Base-by-base conservation (phyloP, 352 stramenopile species). In the Phytophthora ramorum region DNA sequence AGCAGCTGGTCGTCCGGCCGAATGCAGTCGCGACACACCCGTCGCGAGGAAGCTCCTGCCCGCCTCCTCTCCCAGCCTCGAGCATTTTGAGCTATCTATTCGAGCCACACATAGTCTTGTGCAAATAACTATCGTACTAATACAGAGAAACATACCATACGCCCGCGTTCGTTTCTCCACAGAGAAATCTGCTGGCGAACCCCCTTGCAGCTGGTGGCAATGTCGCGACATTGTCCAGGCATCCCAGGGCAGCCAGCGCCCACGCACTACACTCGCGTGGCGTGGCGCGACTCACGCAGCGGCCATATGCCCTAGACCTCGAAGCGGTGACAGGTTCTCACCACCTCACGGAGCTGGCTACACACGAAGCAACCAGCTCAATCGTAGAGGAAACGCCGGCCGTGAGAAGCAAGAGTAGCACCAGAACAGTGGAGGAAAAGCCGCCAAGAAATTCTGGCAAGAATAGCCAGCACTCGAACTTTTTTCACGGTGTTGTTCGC, bases 71-170 rank as follows among this genome's bases (percentile, higher is more conserved):
- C 12, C 13, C 47, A 56, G 58, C 52, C 50, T 63, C 54, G 63
- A 69, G 53, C 69, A 65, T 71, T 73, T 75, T 66, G 69, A 73
- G 58, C 63, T 74, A 77, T 74, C 69, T 71, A 74, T 77, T 76
- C 63, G 63, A 76, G 63, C 63, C 66, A 67, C 66, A 67, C 55
- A 64, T 64, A 48, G 65, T 77, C 65, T 58, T 77, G 69, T 77
- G 50, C 64, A 74, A 74, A 74, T 74, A 77, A 73, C 62, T 71
- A 77, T 68, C 69, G 69, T 77, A 77, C 59, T 40, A 77, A 71
- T 77, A 74, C 35, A 77, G 50, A 66, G 46, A 66, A 71, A 71
- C 62, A 66, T 73, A 61, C 54, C 24, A 58, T 56, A 48, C 46
- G 37, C 37, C 3, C 7, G 22, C 20, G 40, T 65, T 30, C 37